Evolutionary conservation across 176 grass and related monocot genomes (phyloP).

Genomic region (Oropetium thomaeum): DNA sequence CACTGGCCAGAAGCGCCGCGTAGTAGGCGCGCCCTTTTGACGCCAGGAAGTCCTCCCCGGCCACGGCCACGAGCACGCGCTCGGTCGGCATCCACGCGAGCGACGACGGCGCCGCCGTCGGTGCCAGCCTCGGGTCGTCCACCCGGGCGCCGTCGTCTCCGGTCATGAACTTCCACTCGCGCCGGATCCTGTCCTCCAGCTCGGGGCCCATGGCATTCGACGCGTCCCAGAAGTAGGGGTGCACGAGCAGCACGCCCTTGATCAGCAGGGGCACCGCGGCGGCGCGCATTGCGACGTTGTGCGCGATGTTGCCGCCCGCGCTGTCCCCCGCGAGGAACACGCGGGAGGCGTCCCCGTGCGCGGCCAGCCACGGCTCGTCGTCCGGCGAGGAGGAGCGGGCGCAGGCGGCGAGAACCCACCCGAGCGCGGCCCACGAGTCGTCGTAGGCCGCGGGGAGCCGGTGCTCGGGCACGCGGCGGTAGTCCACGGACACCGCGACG

Average conservation of each 20-base stretch:
- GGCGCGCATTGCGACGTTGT: constrained; percentile 51
- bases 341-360: constrained; percentile 40
- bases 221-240: constrained; percentile 59
- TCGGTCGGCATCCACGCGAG: background rate
- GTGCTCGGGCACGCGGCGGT: constrained; percentile 61
- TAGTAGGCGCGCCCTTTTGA: constrained; percentile 39
- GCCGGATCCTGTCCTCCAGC: constrained; percentile 36
- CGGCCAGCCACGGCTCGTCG: constrained; percentile 42
- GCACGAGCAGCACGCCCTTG: constrained; percentile 36
- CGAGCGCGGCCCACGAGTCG: constrained; percentile 48
- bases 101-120: background rate
- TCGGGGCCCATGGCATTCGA: constrained; percentile 24
- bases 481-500: constrained; percentile 59
- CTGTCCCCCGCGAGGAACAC: constrained; percentile 62
- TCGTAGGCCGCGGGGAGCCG: constrained; percentile 61
- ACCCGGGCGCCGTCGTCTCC: background rate
- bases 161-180: constrained; percentile 42
- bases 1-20: constrained; percentile 26
- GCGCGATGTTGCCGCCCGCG: constrained; percentile 58
- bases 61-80: constrained; percentile 36
- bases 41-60: constrained; percentile 43
- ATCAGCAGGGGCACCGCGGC: constrained; percentile 20
- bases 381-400: no score
- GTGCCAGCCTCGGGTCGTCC: constrained; percentile 35
- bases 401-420: constrained; percentile 27